A percentile compares a stretch with the other conserved stretches of the same genome.
Conservation (phyloP, 805 yeast genomes). For the Candida tallmaniae region DNA sequence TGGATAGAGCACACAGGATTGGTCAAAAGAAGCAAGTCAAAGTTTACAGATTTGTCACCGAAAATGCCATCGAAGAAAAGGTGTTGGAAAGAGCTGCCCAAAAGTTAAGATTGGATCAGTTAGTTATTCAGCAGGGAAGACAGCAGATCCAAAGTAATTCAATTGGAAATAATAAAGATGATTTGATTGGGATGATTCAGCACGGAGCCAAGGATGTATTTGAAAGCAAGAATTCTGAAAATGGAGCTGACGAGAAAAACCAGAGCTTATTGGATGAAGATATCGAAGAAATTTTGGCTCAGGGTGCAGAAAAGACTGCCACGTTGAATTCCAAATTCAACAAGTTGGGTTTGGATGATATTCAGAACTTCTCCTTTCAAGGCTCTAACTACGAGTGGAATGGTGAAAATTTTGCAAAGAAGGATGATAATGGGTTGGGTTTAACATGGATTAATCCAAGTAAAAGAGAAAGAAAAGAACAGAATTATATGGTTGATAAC, state of each 20-base stretch:
- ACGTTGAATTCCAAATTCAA: constrained; percentile 77
- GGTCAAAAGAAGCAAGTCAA: constrained; percentile 96
- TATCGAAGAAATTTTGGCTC: constrained; percentile 74
- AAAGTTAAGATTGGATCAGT: constrained; percentile 84
- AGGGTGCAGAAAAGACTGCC: constrained; percentile 80
- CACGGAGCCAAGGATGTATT: constrained; percentile 92
- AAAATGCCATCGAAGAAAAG: constrained; percentile 93
- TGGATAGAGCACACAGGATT: constrained; percentile 97
- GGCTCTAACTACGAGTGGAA: constrained; percentile 96
- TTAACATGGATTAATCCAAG: constrained; percentile 71
- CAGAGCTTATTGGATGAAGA: constrained; percentile 50
- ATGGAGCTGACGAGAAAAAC: constrained; percentile 12
- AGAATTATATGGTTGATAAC: constrained; percentile 71
- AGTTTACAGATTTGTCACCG: constrained; percentile 90
- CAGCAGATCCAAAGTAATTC: constrained; percentile 40
- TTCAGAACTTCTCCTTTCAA: constrained; percentile 86
- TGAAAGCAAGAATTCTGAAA: constrained; percentile 36
- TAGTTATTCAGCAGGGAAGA: constrained; percentile 93
- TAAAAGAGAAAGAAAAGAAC: constrained; percentile 72
- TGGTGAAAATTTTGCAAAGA: constrained; percentile 76
- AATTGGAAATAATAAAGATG: constrained; percentile 70
- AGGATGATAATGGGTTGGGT: constrained; percentile 32
- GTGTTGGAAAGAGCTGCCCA: constrained; percentile 96
- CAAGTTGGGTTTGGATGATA: constrained; percentile 84
- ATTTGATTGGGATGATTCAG: constrained; percentile 90